Base-by-base conservation (phyloP, 306 rosid genomes). In the Begonia peltatifolia region DNA sequence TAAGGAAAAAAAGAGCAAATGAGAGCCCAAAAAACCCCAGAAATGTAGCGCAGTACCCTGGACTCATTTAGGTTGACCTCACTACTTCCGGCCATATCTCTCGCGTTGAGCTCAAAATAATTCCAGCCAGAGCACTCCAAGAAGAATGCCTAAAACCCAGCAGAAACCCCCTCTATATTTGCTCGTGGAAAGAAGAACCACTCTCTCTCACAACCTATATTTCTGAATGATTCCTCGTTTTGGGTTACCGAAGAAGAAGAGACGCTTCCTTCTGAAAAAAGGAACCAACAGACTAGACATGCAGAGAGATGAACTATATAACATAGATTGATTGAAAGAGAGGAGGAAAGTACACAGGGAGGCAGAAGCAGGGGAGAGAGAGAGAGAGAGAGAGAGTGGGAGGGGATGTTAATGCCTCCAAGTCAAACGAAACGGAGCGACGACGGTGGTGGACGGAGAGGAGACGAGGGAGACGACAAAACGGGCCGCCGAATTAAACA, bases 61-160 rank as follows among this genome's bases (percentile, higher is more conserved):
- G 86, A 82, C 79, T 82, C 92, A 71, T 56, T 78, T 50, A 73
- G 80, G 78, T 82, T 82, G 85, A 82, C 85, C 68, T 75, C 85
- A 76, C 65, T 76, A 58, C 76, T 68, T 4, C 85, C 76, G 60
- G 90, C 80, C 90, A 82, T 79, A 57, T 54, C 54, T 67, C 64
- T 41, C 47, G 12, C 15, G 11, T 38, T 11, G 42, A 15, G 6
- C 47, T 65, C 44, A n/a, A n/a, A n/a, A n/a, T n/a, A n/a, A n/a
- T n/a, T n/a, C n/a, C n/a, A n/a, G n/a, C n/a, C n/a, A 54, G 52
- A 60, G 54, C 61, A 71, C 23, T 43, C 46, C 54, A 66, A 60
- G 47, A 51, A 35, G 23, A 20, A 63, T 38, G 49, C 11, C 60
- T 56, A 75, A 61, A 76, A 68, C 56, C 57, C 52, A 55, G 64